A percentile compares a stretch with the other conserved stretches of the same genome.
Conservation (phyloP, 208 protist genomes). For the Strigomonas culicis region DNA sequence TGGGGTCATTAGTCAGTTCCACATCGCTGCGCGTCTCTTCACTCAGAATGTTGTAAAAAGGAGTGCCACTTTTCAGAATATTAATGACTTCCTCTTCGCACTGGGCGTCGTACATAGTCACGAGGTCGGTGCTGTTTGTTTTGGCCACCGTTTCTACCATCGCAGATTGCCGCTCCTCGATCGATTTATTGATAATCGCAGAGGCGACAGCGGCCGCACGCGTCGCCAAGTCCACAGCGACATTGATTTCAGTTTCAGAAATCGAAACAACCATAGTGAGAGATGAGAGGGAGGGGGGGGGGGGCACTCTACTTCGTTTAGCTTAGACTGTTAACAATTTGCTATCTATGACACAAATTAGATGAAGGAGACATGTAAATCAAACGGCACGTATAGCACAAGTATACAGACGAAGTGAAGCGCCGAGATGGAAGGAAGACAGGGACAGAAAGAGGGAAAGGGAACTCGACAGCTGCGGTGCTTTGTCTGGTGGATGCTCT, state of each 20-base stretch:
- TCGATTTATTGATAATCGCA: conserved; percentile 49
- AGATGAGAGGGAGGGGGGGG: no score
- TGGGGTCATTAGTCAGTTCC: conserved; percentile 45
- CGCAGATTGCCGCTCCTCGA: conserved; percentile 39
- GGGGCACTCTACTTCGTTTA: no score
- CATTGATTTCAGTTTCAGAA: conserved; percentile 49
- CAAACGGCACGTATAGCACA: neutral
- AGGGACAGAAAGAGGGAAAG: conserved; percentile 6
- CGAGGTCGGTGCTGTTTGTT: conserved; percentile 47
- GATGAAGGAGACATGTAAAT: no score
- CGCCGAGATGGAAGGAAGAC: conserved; percentile 1
- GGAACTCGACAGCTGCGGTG: neutral
- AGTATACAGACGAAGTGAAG: conserved; percentile 7
- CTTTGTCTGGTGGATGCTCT: no score
- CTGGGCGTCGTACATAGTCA: conserved; percentile 73
- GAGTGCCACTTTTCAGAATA: conserved; percentile 50
- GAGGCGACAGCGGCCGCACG: conserved; percentile 51
- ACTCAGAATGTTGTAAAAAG: conserved; percentile 59
- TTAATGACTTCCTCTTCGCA: conserved; percentile 73
- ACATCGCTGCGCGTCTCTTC: conserved; percentile 46
- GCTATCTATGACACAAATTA: no score
- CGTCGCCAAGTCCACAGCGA: conserved; percentile 59
- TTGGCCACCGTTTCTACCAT: conserved; percentile 36
- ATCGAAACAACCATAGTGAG: conserved; percentile 5
- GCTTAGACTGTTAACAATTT: no score